These are phyloP conservation scores for Fomitopsis pinicola DNA, from an alignment of 1,284 basidiomycete genomes.

Conservation along the genomic window DNA sequence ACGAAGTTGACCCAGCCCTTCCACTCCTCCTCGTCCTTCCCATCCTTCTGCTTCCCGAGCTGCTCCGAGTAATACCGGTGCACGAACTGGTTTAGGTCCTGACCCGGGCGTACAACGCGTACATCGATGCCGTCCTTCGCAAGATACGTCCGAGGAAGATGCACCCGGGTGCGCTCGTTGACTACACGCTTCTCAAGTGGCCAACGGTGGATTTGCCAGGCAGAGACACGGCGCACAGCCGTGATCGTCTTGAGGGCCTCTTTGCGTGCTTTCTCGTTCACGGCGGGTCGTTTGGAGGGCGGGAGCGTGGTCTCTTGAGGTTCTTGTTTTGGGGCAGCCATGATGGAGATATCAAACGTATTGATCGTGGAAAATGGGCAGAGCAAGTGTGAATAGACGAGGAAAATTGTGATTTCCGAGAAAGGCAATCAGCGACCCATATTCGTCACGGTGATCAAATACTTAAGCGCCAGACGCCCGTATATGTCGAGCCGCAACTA, in stretches of 20 bases:
- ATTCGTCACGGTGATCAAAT: not conserved
- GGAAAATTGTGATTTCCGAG: not conserved
- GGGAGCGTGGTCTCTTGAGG: constrained; percentile 13
- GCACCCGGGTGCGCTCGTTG: constrained; percentile 25
- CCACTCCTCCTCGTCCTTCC: not conserved
- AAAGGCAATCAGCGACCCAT: not conserved
- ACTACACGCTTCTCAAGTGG: constrained; percentile 28
- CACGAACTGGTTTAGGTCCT: constrained; percentile 37
- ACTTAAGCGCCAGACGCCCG: too few species aligned
- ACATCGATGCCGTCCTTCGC: constrained; percentile 33
- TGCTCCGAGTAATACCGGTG: constrained; percentile 31
- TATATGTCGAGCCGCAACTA: too few species aligned
- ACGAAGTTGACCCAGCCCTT: constrained; percentile 33
- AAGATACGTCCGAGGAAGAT: constrained; percentile 37
- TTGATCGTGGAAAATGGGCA: too few species aligned
- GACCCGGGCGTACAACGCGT: constrained; percentile 26
- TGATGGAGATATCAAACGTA: not conserved
- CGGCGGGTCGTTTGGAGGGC: constrained; percentile 5
- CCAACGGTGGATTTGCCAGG: constrained; percentile 33
- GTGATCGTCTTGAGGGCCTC: constrained; percentile 23
- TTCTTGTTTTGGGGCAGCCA: constrained; percentile 15
- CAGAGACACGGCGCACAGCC: constrained; percentile 25
- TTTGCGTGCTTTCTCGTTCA: constrained; percentile 11
- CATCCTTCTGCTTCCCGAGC: constrained; percentile 10
- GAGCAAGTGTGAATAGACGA: too few species aligned